A percentile compares a stretch with the other conserved stretches of the same genome.
phyloP scores from a whole-genome alignment of 2,329 filamentous ascomycete genomes.

The Diaporthe citrichinensis region DNA sequence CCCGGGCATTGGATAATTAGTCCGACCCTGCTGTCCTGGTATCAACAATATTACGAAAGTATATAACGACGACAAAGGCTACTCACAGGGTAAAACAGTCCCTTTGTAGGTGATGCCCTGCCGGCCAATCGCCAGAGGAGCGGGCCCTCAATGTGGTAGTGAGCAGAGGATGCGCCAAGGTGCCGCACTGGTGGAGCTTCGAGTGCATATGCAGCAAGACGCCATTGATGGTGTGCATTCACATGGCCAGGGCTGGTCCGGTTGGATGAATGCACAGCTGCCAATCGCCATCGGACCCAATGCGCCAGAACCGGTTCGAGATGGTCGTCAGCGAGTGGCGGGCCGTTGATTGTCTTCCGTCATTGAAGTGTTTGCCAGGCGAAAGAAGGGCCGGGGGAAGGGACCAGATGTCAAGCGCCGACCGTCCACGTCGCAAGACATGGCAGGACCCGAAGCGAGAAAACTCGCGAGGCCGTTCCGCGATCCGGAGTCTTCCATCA shows the following conservation, averaged over 20 bases:
- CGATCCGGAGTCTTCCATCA: neutral
- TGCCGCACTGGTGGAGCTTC: neutral
- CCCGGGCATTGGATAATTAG: neutral
- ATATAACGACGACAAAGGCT: conserved; percentile 7
- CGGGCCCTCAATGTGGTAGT: conserved; percentile 5
- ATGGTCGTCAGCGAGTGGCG: conserved; percentile 18
- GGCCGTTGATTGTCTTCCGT: neutral
- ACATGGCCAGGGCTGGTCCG: conserved; percentile 15
- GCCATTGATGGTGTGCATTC: conserved; percentile 27
- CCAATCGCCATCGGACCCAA: neutral
- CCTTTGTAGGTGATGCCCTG: neutral
- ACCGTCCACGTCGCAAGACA: conserved; percentile 28
- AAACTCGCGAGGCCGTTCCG: conserved; percentile 1
- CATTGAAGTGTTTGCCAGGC: neutral
- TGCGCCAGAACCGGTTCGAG: conserved; percentile 5
- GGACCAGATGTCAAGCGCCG: neutral
- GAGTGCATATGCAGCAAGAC: conserved; percentile 17
- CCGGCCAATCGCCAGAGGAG: conserved; percentile 7
- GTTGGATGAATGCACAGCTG: neutral
- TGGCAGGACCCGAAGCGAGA: conserved; percentile 31
- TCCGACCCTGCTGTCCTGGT: conserved; percentile 3
- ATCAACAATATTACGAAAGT: conserved; percentile 6
- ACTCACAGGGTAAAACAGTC: conserved; percentile 18
- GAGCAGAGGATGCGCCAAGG: conserved; percentile 25
- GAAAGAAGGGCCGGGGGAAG: neutral